phyloP scores from a whole-genome alignment of 2,329 filamentous ascomycete genomes.

The Trichoderma sp. region DNA sequence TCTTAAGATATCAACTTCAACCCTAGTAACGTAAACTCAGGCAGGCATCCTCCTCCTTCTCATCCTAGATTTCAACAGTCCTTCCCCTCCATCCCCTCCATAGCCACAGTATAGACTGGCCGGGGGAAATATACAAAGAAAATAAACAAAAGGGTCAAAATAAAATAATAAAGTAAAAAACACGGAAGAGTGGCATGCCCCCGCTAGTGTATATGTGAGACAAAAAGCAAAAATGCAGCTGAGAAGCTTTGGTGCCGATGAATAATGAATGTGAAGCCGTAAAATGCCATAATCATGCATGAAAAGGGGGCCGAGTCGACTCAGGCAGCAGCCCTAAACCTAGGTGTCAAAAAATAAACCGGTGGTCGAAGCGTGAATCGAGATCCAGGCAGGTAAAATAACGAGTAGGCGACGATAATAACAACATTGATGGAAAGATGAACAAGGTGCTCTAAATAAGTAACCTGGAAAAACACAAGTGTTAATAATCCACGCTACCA shows the following conservation, averaged over 20 bases:
- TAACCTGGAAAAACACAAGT: constrained; percentile 3
- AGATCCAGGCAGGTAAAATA: neutral
- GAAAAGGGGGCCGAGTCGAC: neutral
- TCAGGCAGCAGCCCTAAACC: constrained; percentile 10
- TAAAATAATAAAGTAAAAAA: neutral
- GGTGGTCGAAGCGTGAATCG: neutral
- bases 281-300: constrained; percentile 17
- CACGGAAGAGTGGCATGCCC: constrained; percentile 9
- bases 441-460: neutral
- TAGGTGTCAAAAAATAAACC: neutral
- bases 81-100: neutral
- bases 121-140: neutral
- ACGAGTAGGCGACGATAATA: neutral
- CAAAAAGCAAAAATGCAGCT: neutral
- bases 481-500: neutral
- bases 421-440: neutral
- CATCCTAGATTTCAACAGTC: neutral
- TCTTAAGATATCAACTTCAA: neutral
- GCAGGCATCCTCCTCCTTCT: neutral
- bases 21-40: neutral
- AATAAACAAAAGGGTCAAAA: neutral
- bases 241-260: neutral
- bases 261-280: constrained; percentile 19
- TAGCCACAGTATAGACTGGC: neutral
- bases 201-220: constrained; percentile 13